A percentile compares a stretch with the other conserved stretches of the same genome.
Conservation (phyloP, 1,284 basidiomycete species). For the Marasmius fiardii region DNA sequence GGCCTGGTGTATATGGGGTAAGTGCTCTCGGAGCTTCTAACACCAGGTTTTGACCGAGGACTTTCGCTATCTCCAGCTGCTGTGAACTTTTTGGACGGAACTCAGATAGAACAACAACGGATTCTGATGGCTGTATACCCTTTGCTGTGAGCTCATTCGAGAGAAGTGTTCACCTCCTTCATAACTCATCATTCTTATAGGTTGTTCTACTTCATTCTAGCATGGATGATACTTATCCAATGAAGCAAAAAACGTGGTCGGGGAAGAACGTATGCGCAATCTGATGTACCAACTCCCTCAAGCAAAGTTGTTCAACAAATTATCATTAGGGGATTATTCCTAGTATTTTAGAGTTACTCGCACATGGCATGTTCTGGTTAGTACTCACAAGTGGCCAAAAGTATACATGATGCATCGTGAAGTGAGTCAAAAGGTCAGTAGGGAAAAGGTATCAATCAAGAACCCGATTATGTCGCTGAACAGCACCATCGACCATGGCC, state of each 20-base stretch:
- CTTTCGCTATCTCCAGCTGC: slow-evolving; percentile 54
- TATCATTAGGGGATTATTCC: no score
- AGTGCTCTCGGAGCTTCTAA: slow-evolving; percentile 20
- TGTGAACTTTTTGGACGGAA: slow-evolving; percentile 92
- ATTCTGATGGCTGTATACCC: slow-evolving; percentile 93
- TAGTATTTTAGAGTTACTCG: no score
- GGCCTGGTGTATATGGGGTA: slow-evolving; percentile 97
- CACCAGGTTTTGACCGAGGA: slow-evolving; percentile 7
- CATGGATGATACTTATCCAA: slow-evolving; percentile 95
- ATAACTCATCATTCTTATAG: slow-evolving; percentile 31
- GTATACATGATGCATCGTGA: no score
- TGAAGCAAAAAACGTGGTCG: slow-evolving; percentile 26
- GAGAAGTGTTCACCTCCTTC: not conserved
- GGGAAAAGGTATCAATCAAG: no score
- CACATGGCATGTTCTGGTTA: no score
- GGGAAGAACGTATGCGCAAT: not conserved
- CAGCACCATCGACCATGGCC: no score
- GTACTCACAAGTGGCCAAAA: no score
- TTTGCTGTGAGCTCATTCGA: slow-evolving; percentile 59
- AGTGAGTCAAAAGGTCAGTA: no score
- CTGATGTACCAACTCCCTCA: not conserved
- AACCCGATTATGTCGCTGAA: no score
- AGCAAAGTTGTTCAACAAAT: not conserved
- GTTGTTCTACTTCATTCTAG: slow-evolving; percentile 81
- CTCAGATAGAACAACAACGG: slow-evolving; percentile 84